Base-by-base conservation (phyloP, 768 basidiomycete species). In the Gymnopilus junonius region DNA sequence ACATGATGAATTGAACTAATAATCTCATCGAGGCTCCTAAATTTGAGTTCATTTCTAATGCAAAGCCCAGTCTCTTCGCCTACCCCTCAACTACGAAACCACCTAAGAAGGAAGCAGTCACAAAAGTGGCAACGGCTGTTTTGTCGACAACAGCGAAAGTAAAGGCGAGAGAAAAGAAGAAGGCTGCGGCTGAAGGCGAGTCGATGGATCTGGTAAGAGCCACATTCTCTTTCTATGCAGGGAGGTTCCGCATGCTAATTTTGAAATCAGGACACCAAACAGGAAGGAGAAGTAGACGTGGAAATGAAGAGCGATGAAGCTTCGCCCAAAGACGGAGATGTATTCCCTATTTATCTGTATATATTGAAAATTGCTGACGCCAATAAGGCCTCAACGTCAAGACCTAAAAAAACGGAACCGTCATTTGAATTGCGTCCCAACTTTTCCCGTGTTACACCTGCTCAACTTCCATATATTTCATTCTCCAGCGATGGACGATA, bases 121-220 rank as follows among this genome's bases (percentile, higher is more conserved):
- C 92, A 42, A 97, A 97, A 77, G 91, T 97, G 57, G 95, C 93
- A 29, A 90, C 95, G 14, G 97, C 96, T 35, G 96, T 99, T 11
- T 84, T 99, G 40, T 97, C 95, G 8, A 99, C 97, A 0, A 99
- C 97, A 1, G 97, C 95, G 0, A 97, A 94, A 75, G 94, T 93
- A n/a, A 94, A 94, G 74, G 95, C 95, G 1, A 85, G 97, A 66
- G 95, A 95, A 72, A 96, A 93, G 84, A 92, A 87, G 70, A 95
- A 97, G 76, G 93, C 92, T 45, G 92, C 87, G 42, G 88, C 87
- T 3, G 94, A 94, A 54, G 87, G 85, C 11, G 92, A 92, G 48
- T 80, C 82, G 1, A 95, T 95, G 89, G 93, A 97, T 21, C 84
- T 87, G 54, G 94, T 95, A 69, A 77, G 89, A 76, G n/a, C 8